phyloP scores from a whole-genome alignment of 176 grass and related monocot species.

The Aegilops bicornis region DNA sequence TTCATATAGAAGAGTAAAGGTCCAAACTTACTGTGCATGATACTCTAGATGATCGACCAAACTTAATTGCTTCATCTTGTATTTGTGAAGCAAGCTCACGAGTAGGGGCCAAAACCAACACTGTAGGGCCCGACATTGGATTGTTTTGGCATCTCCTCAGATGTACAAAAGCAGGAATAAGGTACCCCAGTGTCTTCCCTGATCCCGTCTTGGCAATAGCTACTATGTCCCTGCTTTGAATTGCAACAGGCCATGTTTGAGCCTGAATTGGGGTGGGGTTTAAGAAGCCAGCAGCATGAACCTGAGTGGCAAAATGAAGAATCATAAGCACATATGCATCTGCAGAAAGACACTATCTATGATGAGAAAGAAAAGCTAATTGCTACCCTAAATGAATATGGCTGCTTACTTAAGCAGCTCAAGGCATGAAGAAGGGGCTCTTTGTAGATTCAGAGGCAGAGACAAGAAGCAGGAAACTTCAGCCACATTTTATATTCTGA shows the following conservation, averaged over 20 bases:
- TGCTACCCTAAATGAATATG: conserved; percentile 66
- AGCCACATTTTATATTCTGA: conserved; percentile 74
- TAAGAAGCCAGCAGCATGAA: conserved; percentile 75
- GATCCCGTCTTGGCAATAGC: conserved; percentile 98
- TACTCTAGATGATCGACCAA: conserved; percentile 86
- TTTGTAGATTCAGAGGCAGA: conserved; percentile 81
- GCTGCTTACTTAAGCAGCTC: conserved; percentile 95
- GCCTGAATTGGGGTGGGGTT: conserved; percentile 95
- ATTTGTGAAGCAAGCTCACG: conserved; percentile 97
- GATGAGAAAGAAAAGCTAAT: conserved; percentile 41
- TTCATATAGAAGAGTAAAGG: conserved; percentile 18
- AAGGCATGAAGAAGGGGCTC: conserved; percentile 56
- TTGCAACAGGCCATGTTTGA: conserved; percentile 94
- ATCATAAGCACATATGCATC: conserved; percentile 11
- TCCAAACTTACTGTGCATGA: conserved; percentile 83
- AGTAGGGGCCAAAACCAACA: conserved; percentile 87
- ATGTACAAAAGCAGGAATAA: conserved; percentile 99
- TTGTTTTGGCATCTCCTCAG: conserved; percentile 75
- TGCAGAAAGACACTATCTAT: neutral
- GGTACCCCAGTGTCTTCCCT: conserved; percentile 93
- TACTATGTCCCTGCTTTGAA: conserved; percentile 89
- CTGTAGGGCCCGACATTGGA: conserved; percentile 75
- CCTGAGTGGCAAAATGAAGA: conserved; percentile 48
- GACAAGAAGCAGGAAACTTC: conserved; percentile 80
- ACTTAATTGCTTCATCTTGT: conserved; percentile 95